phyloP scores from a whole-genome alignment of 306 rosid genomes.

The Quercus dentata region DNA sequence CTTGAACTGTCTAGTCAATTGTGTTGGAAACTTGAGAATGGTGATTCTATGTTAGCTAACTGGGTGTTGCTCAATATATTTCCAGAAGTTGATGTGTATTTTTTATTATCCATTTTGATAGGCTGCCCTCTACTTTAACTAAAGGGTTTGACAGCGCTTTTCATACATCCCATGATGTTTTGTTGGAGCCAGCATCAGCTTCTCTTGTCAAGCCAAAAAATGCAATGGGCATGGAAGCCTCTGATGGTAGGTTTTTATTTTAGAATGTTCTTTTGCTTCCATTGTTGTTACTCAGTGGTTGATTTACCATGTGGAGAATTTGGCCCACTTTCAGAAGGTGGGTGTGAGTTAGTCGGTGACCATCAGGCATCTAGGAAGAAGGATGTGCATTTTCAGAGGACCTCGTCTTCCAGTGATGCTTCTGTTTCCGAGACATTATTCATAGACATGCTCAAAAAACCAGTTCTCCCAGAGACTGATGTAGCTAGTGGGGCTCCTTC shows the following conservation, averaged over 20 bases:
- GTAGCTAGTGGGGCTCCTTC: conserved; percentile 21
- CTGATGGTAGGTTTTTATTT: conserved; percentile 34
- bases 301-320: neutral
- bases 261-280: neutral
- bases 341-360: conserved; percentile 33
- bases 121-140: conserved; percentile 32
- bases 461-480: conserved; percentile 48
- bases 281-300: neutral
- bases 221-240: conserved; percentile 17
- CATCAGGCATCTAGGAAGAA: conserved; percentile 45
- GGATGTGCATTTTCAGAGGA: conserved; percentile 45
- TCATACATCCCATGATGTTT: conserved; percentile 57
- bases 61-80: neutral
- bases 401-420: conserved; percentile 54
- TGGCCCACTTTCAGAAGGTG: conserved; percentile 23
- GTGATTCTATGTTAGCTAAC: neutral
- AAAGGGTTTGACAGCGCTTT: conserved; percentile 50
- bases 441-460: conserved; percentile 66
- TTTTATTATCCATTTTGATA: conserved; percentile 15
- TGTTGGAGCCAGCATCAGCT: conserved; percentile 43
- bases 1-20: too few species aligned
- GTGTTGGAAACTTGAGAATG: neutral
- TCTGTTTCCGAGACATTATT: conserved; percentile 62
- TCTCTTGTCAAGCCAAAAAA: conserved; percentile 37
- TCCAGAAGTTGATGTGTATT: conserved; percentile 10